Evolutionary conservation across 2,329 filamentous ascomycete species (phyloP), one percentile per base, ranked within the genome.

Genomic region (Albophoma yamanashiensis): DNA sequence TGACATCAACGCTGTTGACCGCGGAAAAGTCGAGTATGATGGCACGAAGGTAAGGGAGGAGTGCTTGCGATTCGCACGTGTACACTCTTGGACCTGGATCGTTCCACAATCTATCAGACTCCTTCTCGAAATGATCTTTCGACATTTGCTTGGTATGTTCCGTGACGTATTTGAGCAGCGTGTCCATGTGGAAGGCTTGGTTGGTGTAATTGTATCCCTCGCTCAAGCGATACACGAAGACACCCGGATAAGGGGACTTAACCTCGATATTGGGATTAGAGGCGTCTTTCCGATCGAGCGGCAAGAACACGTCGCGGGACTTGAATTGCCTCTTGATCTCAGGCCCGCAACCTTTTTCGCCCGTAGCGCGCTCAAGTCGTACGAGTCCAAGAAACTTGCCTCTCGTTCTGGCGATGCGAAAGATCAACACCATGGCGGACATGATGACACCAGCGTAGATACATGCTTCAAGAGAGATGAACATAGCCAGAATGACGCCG

Each of bases 401-500:
- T n/a, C 72, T 74, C 6, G 78, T 76, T 61, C 77, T 75, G 11
- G 79, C 75, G 12, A 79, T 69, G 2, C 79, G 75, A 38, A 78
- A 70, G 2, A 82, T 71, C 12, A 82, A 64, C 9, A 82, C 64
- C 0, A 68, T 71, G 3, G 73, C 70, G 0, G 79, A 81, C 0
- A 76, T 70, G 2, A 65, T 71, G 8, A 81, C 74, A 6, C 79
- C 80, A 2, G 73, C 69, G 61, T 82, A 82, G 53, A 82, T 81
- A 7, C 77, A 78, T 6, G 75, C 75, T 63, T 82, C 80, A 12
- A 82, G 77, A 3, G 74, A 75, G 12, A 76, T 74, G 63, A 82
- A 81, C 40, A 82, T 68, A 42, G 77, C 77, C n/a, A 80, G 65
- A 15, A 89, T 71, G 8, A 92, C 88, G 66, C 89, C 88, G 38